phyloP scores from a whole-genome alignment of 1,139 yeast species.

The Saccharomyces hybrid region DNA sequence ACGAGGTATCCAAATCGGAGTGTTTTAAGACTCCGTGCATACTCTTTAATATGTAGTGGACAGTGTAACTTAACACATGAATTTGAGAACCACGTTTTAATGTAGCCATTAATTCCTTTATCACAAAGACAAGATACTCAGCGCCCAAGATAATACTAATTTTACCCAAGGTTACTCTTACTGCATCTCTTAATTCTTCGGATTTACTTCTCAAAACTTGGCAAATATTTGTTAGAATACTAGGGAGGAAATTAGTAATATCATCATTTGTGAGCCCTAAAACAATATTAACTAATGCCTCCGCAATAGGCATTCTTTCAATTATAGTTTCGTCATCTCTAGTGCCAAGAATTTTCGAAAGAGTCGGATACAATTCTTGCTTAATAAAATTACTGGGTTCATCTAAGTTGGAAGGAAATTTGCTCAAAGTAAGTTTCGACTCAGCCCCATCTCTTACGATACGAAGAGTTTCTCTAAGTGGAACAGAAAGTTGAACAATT shows the following conservation, averaged over 20 bases:
- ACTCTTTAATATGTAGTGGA: constrained; percentile 60
- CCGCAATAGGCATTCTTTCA: constrained; percentile 70
- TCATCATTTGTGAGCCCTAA: constrained; percentile 54
- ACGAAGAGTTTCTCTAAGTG: constrained; percentile 37
- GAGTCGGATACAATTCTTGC: constrained; percentile 52
- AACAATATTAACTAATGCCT: constrained; percentile 67
- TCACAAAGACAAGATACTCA: constrained; percentile 59
- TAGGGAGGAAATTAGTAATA: constrained; percentile 60
- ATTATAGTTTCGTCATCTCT: constrained; percentile 75
- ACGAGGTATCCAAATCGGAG: constrained; percentile 72
- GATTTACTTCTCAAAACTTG: constrained; percentile 82
- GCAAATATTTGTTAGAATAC: constrained; percentile 73
- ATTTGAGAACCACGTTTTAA: constrained; percentile 85
- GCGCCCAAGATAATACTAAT: constrained; percentile 65
- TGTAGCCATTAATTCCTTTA: constrained; percentile 72
- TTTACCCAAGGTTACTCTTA: constrained; percentile 66
- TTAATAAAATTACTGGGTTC: constrained; percentile 48
- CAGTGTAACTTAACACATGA: constrained; percentile 84
- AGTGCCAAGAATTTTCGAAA: constrained; percentile 50
- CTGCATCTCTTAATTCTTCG: constrained; percentile 82
- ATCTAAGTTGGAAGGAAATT: constrained; percentile 35
- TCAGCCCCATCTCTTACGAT: constrained; percentile 12
- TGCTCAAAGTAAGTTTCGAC: constrained; percentile 20
- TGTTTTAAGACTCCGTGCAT: constrained; percentile 42
- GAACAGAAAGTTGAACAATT: constrained; percentile 54